Conservation (phyloP, 306 rosid genomes). For the Pachyrhizus erosus region DNA sequence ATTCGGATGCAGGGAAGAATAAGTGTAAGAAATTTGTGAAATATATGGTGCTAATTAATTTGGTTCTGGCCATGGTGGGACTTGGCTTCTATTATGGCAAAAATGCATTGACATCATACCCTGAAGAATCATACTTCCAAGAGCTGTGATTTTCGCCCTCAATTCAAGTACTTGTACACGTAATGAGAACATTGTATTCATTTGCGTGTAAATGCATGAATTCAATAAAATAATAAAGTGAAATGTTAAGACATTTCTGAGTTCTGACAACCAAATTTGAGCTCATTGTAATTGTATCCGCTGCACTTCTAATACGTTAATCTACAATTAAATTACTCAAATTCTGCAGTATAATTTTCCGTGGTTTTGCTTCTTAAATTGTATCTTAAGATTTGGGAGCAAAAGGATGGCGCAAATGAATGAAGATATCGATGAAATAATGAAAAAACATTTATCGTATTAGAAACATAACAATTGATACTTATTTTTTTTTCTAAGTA, state of each 20-base stretch:
- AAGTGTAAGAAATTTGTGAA: conserved; percentile 53
- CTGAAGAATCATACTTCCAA: conserved; percentile 31
- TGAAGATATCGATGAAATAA: neutral
- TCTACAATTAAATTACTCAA: no score
- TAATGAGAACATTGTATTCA: conserved; percentile 1
- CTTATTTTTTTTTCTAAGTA: neutral
- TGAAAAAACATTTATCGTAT: neutral
- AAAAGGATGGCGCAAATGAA: neutral
- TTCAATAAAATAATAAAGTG: conserved; percentile 37
- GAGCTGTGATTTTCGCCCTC: conserved; percentile 40
- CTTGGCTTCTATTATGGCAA: conserved; percentile 46
- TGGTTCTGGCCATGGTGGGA: conserved; percentile 38
- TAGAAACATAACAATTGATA: neutral
- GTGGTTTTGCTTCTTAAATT: no score
- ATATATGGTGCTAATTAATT: conserved; percentile 42
- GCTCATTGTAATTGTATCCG: no score
- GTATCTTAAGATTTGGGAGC: neutral
- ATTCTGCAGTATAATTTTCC: no score
- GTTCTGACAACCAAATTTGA: no score
- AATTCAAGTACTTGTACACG: neutral
- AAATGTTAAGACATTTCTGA: neutral
- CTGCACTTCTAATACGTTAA: no score
- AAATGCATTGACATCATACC: conserved; percentile 34
- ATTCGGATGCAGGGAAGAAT: conserved; percentile 12
- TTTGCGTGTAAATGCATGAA: conserved; percentile 26